Base-by-base conservation (phyloP, 2,329 filamentous ascomycete species). In the Colletotrichum trifolii region DNA sequence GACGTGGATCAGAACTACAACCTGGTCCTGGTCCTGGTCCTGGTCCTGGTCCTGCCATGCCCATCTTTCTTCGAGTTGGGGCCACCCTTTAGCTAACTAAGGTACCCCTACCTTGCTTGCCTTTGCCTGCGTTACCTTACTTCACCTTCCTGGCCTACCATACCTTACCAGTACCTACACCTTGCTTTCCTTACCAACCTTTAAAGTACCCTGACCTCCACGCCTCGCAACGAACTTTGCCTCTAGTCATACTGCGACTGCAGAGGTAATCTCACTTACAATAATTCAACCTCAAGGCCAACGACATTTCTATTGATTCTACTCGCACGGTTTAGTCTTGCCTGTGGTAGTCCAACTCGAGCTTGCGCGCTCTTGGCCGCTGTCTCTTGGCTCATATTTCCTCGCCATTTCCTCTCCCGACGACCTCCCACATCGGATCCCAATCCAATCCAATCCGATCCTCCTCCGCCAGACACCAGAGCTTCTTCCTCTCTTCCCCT, bases 381-480 rank as follows among this genome's bases (percentile, higher is more conserved):
- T n/a, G 42, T 17, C 47, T 38, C 47, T 59, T 53, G 39, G 48
- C 49, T 61, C 46, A 36, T 54, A 52, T 65, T 65, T 56, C 35
- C 50, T 52, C 54, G 17, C 49, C 49, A 39, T 62, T 50, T 52
- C 56, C 40, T 47, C 58, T 66, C 58, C 63, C 58, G 52, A 63
- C 58, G 47, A 39, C 58, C 52, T 65, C 57, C 50, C 62, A 47
- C 57, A 43, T 60, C 46, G 50, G 57, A 55, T 48, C 46, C 62
- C 25, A 25, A 25, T 25, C 4, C 4, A 25, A 25, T 25, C 4
- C 25, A 25, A 25, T 25, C 25, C 25, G 25, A 52, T 48, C 47
- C 52, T 53, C 33, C 40, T 38, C 40, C 36, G 52, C 50, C 49
- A 61, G 57, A 25, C 46, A 42, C 45, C 58, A 52, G 47, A 56